Conservation (phyloP, 139 green algal genomes). For the Tetratostichococcus sp. region DNA sequence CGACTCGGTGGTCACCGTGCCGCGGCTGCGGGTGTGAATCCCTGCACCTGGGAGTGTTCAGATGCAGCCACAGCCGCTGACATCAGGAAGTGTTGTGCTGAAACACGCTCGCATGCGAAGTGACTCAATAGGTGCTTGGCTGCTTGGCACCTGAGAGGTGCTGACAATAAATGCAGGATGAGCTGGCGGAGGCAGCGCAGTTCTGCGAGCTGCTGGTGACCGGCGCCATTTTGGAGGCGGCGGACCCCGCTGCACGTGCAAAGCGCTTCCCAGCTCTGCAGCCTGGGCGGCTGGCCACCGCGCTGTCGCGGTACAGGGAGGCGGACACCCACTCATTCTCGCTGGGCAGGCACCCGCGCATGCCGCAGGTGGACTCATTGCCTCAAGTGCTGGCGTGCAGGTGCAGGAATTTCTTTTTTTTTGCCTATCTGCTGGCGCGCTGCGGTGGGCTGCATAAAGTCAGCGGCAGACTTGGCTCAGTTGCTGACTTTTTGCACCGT, state of each 20-base stretch:
- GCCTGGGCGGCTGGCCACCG: background rate
- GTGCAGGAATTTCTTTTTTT: too few species aligned
- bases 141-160: too few species aligned
- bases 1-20: conserved; percentile 6
- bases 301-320: conserved; percentile 34
- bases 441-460: too few species aligned
- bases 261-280: conserved; percentile 15
- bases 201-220: conserved; percentile 45
- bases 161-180: conserved; percentile 8
- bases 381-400: too few species aligned
- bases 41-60: too few species aligned
- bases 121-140: too few species aligned
- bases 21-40: conserved; percentile 12
- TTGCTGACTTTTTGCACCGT: too few species aligned
- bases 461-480: too few species aligned
- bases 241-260: conserved; percentile 8
- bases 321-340: background rate
- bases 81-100: too few species aligned
- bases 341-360: conserved; percentile 8
- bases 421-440: too few species aligned
- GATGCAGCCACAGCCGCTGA: too few species aligned
- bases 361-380: background rate
- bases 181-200: conserved; percentile 25
- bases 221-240: conserved; percentile 27
- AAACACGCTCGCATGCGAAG: too few species aligned